Conservation (phyloP, 2,329 filamentous ascomycete species). For the Diplodia seriata region DNA sequence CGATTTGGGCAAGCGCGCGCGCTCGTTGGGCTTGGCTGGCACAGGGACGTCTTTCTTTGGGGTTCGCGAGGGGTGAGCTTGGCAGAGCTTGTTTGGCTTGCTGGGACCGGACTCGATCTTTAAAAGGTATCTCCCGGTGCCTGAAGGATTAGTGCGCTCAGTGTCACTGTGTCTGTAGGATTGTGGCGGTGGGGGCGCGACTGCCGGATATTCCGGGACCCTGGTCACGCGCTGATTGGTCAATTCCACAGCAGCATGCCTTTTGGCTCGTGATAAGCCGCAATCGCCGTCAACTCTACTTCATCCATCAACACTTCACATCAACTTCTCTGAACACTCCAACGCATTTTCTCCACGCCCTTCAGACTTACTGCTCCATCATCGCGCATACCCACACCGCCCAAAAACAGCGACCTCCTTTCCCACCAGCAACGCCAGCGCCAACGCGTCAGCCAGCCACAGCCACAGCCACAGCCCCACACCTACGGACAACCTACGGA, state of each 20-base stretch:
- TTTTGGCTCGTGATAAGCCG: neutral
- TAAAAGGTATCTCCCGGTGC: neutral
- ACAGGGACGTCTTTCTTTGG: too few species aligned
- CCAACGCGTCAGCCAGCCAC: neutral
- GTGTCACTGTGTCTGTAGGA: neutral
- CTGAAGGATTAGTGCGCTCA: neutral
- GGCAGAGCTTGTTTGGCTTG: neutral
- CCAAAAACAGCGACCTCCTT: neutral
- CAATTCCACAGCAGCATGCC: constrained; percentile 8
- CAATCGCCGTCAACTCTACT: neutral
- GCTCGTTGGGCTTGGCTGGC: neutral
- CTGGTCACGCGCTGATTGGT: constrained; percentile 10
- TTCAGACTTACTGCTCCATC: neutral
- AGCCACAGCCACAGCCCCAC: neutral
- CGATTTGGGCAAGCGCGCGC: neutral
- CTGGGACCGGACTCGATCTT: neutral
- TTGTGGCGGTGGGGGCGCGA: neutral
- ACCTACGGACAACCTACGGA: neutral
- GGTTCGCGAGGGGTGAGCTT: neutral
- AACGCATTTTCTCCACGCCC: too few species aligned
- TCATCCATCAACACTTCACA: neutral
- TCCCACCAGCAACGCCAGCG: too few species aligned
- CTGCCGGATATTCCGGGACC: neutral
- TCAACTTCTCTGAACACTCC: too few species aligned
- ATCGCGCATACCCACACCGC: neutral